Evolutionary conservation across 2,329 filamentous ascomycete species (phyloP).

Genomic region (Colletotrichum camelliae): DNA sequence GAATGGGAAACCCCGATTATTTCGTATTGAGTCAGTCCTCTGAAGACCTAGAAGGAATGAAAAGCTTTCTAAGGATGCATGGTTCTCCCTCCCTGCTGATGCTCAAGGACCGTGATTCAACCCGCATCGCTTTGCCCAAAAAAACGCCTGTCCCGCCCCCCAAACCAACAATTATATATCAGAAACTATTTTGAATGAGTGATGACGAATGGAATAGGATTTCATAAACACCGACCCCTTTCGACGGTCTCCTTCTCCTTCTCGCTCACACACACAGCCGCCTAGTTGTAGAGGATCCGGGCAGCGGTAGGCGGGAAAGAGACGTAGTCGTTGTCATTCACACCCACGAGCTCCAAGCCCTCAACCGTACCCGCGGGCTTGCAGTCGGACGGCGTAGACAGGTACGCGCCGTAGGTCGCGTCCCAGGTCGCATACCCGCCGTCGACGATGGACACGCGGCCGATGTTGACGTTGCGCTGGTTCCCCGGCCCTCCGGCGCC

Average conservation of each 20-base stretch:
- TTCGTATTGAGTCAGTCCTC: not conserved
- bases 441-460: not conserved
- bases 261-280: not conserved
- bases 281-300: constrained; percentile 16
- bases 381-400: constrained; percentile 19
- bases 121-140: not conserved
- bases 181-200: not conserved
- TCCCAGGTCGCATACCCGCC: constrained; percentile 18
- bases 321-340: constrained; percentile 19
- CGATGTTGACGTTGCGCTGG: constrained; percentile 27
- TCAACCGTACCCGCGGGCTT: constrained; percentile 16
- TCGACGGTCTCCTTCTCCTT: not conserved
- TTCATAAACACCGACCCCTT: not conserved
- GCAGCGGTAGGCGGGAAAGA: constrained; percentile 8
- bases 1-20: not conserved
- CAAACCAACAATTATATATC: not conserved
- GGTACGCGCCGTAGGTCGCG: constrained; percentile 13
- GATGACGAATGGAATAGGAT: not conserved
- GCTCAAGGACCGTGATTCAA: not conserved
- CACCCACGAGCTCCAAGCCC: constrained; percentile 21
- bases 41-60: not conserved
- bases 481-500: constrained; percentile 30
- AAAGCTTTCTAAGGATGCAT: not conserved
- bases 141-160: not conserved
- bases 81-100: not conserved